A percentile compares a stretch with the other conserved stretches of the same genome.
phyloP scores from a whole-genome alignment of 768 basidiomycete genomes.

The Kwoniella shandongensis region DNA sequence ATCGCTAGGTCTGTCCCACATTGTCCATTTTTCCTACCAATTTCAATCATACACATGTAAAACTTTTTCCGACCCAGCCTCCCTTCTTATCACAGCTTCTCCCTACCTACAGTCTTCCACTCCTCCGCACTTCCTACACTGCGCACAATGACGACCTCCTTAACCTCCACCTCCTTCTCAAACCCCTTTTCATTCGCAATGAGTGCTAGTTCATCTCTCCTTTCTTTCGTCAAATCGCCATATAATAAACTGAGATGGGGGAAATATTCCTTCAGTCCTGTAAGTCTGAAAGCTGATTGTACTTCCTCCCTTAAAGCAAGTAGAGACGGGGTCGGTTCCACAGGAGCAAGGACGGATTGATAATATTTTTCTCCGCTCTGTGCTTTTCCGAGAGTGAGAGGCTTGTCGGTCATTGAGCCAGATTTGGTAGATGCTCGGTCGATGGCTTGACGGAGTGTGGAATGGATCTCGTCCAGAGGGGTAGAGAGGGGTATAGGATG shows the following conservation, averaged over 20 bases:
- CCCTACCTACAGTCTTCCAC: constrained; percentile 23
- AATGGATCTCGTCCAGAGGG: constrained; percentile 7
- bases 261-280: constrained; percentile 24
- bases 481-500: constrained; percentile 20
- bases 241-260: constrained; percentile 41
- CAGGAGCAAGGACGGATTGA: constrained; percentile 36
- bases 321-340: constrained; percentile 10
- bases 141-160: constrained; percentile 17
- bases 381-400: constrained; percentile 15
- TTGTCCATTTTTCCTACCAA: no score
- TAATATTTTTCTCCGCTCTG: constrained; percentile 30
- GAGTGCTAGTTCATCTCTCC: constrained; percentile 21
- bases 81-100: no score
- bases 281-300: constrained; percentile 11
- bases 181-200: constrained; percentile 10
- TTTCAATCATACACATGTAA: no score
- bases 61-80: no score
- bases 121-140: constrained; percentile 14
- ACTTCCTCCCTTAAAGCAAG: constrained; percentile 18
- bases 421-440: not conserved
- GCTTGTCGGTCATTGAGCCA: not conserved
- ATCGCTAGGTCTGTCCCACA: no score
- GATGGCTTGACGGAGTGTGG: constrained; percentile 3
- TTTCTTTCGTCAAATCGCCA: constrained; percentile 26
- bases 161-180: constrained; percentile 2